These are phyloP conservation scores for Ophiocordyceps polyrhachis-furcata DNA, from an alignment of 2,329 filamentous ascomycete species.

Conservation along the genomic window DNA sequence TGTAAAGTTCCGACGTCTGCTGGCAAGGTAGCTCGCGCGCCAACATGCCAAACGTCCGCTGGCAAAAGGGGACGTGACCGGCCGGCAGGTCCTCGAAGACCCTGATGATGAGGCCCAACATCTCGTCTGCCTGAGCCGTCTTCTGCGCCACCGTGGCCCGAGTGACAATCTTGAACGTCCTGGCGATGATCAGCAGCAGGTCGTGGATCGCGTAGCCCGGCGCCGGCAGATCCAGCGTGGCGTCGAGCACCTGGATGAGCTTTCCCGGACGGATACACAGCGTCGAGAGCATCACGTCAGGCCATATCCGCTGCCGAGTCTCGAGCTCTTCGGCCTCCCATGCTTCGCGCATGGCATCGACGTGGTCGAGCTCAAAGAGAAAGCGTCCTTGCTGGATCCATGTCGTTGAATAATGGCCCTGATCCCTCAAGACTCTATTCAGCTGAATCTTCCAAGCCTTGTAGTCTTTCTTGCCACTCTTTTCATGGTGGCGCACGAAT, in stretches of 20 bases:
- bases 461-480: conserved; percentile 7
- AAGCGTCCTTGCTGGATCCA: neutral
- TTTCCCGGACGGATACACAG: conserved; percentile 14
- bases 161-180: conserved; percentile 5
- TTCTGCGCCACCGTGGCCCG: conserved; percentile 7
- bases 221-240: conserved; percentile 17
- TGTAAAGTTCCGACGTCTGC: conserved; percentile 17
- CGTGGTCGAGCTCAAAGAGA: neutral
- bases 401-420: neutral
- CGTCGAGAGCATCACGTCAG: conserved; percentile 16
- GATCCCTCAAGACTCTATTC: conserved; percentile 5
- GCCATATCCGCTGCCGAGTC: conserved; percentile 12
- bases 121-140: conserved; percentile 10
- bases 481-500: conserved; percentile 12
- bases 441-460: conserved; percentile 13
- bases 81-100: conserved; percentile 11
- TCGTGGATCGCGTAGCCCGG: conserved; percentile 21
- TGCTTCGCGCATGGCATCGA: neutral
- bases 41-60: conserved; percentile 18
- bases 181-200: conserved; percentile 13
- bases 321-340: conserved; percentile 1
- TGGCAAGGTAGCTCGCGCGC: conserved; percentile 11
- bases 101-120: conserved; percentile 11
- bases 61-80: conserved; percentile 17
- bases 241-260: conserved; percentile 14